A percentile compares a stretch with the other conserved stretches of the same genome.
Evolutionary conservation across 805 yeast genomes (phyloP).

Genomic region (Saccharomycopsis schoenii): DNA sequence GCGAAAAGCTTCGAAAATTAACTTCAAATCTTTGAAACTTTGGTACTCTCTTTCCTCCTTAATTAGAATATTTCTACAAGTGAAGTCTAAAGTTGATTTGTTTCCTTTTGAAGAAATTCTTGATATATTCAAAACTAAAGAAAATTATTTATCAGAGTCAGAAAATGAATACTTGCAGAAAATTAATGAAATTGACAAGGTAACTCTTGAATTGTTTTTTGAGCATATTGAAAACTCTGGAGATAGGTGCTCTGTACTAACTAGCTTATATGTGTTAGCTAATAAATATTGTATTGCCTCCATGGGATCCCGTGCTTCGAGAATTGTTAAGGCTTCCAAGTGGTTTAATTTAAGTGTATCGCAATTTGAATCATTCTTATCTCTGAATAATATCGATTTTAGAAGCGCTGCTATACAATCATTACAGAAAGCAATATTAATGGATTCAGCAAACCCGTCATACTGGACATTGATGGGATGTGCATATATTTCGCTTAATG

Average conservation of each 20-base stretch:
- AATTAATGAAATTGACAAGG: slow-evolving; percentile 16
- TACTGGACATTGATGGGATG: slow-evolving; percentile 83
- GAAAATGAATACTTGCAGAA: slow-evolving; percentile 19
- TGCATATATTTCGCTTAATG: slow-evolving; percentile 52
- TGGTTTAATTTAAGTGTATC: slow-evolving; percentile 67
- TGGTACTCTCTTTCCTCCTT: slow-evolving; percentile 64
- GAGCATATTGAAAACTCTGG: neutral
- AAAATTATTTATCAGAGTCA: neutral
- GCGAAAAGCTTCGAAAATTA: slow-evolving; percentile 28
- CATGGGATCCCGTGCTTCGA: slow-evolving; percentile 26
- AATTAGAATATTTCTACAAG: slow-evolving; percentile 39
- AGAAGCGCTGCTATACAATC: slow-evolving; percentile 45
- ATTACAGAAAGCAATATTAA: slow-evolving; percentile 57
- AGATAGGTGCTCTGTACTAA: neutral
- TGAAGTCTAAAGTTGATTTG: slow-evolving; percentile 41
- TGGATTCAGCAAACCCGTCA: slow-evolving; percentile 59
- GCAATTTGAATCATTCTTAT: slow-evolving; percentile 38
- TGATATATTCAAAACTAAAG: slow-evolving; percentile 17
- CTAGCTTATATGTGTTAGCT: slow-evolving; percentile 33
- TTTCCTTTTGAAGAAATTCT: slow-evolving; percentile 40
- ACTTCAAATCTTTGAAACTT: slow-evolving; percentile 36
- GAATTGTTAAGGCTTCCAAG: slow-evolving; percentile 43
- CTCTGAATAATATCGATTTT: slow-evolving; percentile 20
- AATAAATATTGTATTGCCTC: slow-evolving; percentile 34
- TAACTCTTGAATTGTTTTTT: neutral